Conservation (phyloP, 352 stramenopile species). For the Globisporangium spinosum region DNA sequence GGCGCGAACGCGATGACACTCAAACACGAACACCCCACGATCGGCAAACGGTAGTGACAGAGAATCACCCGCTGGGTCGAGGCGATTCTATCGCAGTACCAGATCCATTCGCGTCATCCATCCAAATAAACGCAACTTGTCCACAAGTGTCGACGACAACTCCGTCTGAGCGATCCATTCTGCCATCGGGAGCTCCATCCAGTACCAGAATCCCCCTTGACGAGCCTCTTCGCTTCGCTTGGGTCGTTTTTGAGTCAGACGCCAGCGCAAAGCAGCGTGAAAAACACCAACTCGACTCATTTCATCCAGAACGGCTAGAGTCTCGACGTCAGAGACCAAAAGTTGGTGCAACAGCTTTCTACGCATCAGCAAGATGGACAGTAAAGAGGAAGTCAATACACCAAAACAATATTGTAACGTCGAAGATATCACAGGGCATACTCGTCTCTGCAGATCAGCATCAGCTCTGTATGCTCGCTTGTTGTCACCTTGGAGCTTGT, state of each 20-base stretch:
- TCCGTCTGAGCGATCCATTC: slow-evolving; percentile 29
- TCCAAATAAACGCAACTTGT: slow-evolving; percentile 16
- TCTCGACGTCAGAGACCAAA: slow-evolving; percentile 31
- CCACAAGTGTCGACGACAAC: slow-evolving; percentile 4
- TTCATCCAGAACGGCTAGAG: slow-evolving; percentile 19
- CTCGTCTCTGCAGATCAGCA: slow-evolving; percentile 23
- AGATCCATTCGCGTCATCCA: slow-evolving; percentile 36
- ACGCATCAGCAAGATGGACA: neutral
- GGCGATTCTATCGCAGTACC: slow-evolving; percentile 12
- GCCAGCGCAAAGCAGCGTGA: slow-evolving; percentile 28
- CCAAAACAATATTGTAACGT: neutral
- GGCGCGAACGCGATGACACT: slow-evolving; percentile 25
- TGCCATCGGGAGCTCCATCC: slow-evolving; percentile 36
- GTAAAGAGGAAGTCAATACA: neutral
- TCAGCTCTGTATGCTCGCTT: slow-evolving; percentile 25
- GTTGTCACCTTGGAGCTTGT: slow-evolving; percentile 19
- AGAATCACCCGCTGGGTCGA: slow-evolving; percentile 21
- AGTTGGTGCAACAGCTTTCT: slow-evolving; percentile 29
- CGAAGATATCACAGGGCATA: slow-evolving; percentile 13
- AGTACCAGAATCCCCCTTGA: slow-evolving; percentile 33
- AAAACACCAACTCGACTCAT: slow-evolving; percentile 25
- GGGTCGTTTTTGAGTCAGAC: slow-evolving; percentile 22
- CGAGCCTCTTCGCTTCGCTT: slow-evolving; percentile 20
- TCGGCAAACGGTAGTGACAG: slow-evolving; percentile 30
- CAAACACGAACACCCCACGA: slow-evolving; percentile 40